These are phyloP conservation scores for Castanea crenata DNA, from an alignment of 306 rosid genomes.

Conservation along the genomic window DNA sequence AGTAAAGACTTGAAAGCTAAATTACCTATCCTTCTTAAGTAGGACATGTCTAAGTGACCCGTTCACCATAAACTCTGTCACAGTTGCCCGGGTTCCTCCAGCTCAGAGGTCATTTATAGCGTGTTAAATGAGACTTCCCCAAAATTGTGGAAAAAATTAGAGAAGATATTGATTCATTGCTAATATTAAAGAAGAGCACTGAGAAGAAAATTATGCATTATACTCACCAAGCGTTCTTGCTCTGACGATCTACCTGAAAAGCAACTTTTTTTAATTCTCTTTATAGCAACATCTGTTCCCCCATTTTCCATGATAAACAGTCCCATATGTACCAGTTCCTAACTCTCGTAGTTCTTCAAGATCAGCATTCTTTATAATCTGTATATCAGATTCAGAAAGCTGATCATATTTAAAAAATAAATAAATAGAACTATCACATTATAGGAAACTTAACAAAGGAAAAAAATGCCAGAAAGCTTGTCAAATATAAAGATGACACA, in stretches of 20 bases:
- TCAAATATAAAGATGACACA: background rate
- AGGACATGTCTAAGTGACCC: too few species aligned
- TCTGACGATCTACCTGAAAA: slow-evolving; percentile 32
- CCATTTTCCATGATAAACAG: too few species aligned
- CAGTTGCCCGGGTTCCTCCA: too few species aligned
- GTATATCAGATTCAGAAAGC: slow-evolving; percentile 4
- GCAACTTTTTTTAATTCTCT: slow-evolving; percentile 33
- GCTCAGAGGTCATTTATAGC: too few species aligned
- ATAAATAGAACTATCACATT: background rate
- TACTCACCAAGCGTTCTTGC: slow-evolving; percentile 33
- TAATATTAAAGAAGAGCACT: background rate
- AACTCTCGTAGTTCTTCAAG: slow-evolving; percentile 34
- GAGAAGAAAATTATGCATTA: background rate
- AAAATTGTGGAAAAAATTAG: too few species aligned
- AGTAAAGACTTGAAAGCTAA: too few species aligned
- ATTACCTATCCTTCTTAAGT: too few species aligned
- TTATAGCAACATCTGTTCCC: slow-evolving; percentile 35
- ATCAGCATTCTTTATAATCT: slow-evolving; percentile 32
- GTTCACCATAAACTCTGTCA: too few species aligned
- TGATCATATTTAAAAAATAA: slow-evolving; percentile 7
- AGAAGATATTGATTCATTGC: too few species aligned
- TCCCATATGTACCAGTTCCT: slow-evolving; percentile 40
- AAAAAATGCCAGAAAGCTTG: background rate
- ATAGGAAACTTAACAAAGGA: background rate
- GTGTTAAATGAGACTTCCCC: too few species aligned